phyloP scores from a whole-genome alignment of 495 filamentous ascomycete genomes.

The Hypoxylon crocopeplum region DNA sequence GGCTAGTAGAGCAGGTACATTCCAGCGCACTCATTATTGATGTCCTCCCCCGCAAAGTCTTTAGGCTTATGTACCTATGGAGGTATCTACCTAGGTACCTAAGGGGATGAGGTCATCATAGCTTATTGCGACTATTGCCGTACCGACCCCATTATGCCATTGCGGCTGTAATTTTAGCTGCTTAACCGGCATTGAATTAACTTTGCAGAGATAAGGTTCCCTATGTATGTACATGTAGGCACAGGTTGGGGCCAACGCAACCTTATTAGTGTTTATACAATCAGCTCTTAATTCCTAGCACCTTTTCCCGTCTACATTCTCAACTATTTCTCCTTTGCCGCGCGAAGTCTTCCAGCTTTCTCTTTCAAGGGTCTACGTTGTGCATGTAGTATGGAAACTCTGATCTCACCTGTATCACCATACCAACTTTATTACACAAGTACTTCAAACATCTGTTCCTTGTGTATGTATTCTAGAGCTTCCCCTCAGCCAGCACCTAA shows the following conservation, averaged over 20 bases:
- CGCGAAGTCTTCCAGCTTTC: not conserved
- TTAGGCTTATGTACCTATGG: not conserved
- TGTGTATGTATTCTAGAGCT: not conserved
- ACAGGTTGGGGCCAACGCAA: slow-evolving; percentile 4
- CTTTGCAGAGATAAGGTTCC: slow-evolving; percentile 4
- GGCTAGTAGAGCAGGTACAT: too few relatives aligned
- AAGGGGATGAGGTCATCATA: slow-evolving; percentile 35
- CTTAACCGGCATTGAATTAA: slow-evolving; percentile 16
- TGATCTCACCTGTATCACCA: slow-evolving; percentile 26
- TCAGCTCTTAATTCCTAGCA: not conserved
- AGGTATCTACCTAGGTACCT: too few relatives aligned
- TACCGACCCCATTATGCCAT: slow-evolving; percentile 1
- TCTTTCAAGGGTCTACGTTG: slow-evolving; percentile 5
- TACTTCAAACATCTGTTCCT: not conserved
- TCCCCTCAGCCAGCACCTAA: slow-evolving; percentile 3
- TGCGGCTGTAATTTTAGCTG: slow-evolving; percentile 27
- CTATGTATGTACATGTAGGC: not conserved
- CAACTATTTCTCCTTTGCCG: too few relatives aligned
- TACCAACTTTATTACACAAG: slow-evolving; percentile 10
- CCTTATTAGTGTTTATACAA: too few relatives aligned
- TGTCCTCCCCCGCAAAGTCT: too few relatives aligned
- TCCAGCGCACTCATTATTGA: too few relatives aligned
- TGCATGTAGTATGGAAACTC: slow-evolving; percentile 27
- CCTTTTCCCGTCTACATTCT: too few relatives aligned
- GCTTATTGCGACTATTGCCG: slow-evolving; percentile 22